These are phyloP conservation scores for Sanguinoderma infundibulare DNA, from an alignment of 1,284 basidiomycete species.

Conservation along the genomic window DNA sequence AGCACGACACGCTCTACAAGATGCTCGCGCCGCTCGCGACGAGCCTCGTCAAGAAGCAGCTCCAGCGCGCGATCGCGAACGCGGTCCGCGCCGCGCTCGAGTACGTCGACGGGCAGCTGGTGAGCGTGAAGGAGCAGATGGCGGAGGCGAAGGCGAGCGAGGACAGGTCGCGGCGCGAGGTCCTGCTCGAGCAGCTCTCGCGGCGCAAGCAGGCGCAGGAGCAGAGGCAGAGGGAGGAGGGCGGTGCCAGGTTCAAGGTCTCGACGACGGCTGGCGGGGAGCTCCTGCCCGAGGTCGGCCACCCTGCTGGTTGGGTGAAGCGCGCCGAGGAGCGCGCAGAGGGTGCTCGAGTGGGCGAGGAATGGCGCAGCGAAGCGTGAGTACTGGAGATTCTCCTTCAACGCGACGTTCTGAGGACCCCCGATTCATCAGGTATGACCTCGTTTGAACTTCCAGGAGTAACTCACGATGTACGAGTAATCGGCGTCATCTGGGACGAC, in stretches of 20 bases:
- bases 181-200: constrained; percentile 66
- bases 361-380: constrained; percentile 75
- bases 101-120: constrained; percentile 87
- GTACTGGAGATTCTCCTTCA: neutral
- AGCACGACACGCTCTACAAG: constrained; percentile 93
- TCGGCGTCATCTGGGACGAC: no score
- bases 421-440: constrained; percentile 4
- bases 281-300: constrained; percentile 61
- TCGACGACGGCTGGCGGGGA: constrained; percentile 65
- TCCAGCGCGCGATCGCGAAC: constrained; percentile 81
- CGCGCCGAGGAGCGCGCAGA: constrained; percentile 61
- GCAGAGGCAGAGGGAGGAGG: constrained; percentile 45
- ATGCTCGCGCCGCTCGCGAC: constrained; percentile 75
- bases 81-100: constrained; percentile 83
- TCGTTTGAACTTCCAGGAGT: neutral
- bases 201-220: constrained; percentile 52
- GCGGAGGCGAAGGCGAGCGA: constrained; percentile 66
- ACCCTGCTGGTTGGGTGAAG: constrained; percentile 75
- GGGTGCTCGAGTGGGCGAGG: constrained; percentile 50
- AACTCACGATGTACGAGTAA: neutral
- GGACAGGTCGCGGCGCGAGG: constrained; percentile 54
- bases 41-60: constrained; percentile 87
- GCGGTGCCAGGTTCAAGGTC: constrained; percentile 72
- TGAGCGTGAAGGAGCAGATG: constrained; percentile 76
- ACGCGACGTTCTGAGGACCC: neutral